Conservation (phyloP, 1,139 yeast genomes). For the Fermentozyma sake region DNA sequence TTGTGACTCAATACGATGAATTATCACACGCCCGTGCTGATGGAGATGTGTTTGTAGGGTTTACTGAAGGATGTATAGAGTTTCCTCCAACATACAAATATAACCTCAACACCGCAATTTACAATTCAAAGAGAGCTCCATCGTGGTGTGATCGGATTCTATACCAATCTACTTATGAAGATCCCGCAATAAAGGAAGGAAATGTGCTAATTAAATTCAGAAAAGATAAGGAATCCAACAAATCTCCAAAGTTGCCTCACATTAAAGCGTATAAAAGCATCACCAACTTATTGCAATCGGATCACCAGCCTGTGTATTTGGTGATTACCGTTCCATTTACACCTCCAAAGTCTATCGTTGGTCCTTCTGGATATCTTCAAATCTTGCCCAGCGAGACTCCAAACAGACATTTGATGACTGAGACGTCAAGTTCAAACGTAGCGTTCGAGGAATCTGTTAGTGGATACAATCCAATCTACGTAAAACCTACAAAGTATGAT, state of each 20-base stretch:
- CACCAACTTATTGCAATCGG: slow-evolving; percentile 29
- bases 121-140: slow-evolving; percentile 59
- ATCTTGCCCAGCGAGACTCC: slow-evolving; percentile 25
- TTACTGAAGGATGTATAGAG: slow-evolving; percentile 54
- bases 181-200: slow-evolving; percentile 4
- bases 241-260: slow-evolving; percentile 15
- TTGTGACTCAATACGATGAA: slow-evolving; percentile 52
- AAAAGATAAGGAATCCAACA: slow-evolving; percentile 4
- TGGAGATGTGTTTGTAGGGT: slow-evolving; percentile 53
- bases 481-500: slow-evolving; percentile 40
- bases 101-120: slow-evolving; percentile 44
- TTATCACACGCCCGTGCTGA: slow-evolving; percentile 39
- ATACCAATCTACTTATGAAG: slow-evolving; percentile 46
- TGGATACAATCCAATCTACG: slow-evolving; percentile 43
- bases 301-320: slow-evolving; percentile 44
- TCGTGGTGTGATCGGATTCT: slow-evolving; percentile 90
- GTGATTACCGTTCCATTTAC: slow-evolving; percentile 36
- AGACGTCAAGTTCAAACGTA: neutral
- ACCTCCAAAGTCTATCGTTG: slow-evolving; percentile 41
- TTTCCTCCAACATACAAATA: slow-evolving; percentile 81
- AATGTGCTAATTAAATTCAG: slow-evolving; percentile 3
- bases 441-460: slow-evolving; percentile 24
- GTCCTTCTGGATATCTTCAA: slow-evolving; percentile 39
- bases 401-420: slow-evolving; percentile 16
- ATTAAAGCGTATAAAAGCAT: slow-evolving; percentile 40